These are phyloP conservation scores for Rhodamnia argentea DNA, from an alignment of 345 rosid genomes.

Conservation along the genomic window DNA sequence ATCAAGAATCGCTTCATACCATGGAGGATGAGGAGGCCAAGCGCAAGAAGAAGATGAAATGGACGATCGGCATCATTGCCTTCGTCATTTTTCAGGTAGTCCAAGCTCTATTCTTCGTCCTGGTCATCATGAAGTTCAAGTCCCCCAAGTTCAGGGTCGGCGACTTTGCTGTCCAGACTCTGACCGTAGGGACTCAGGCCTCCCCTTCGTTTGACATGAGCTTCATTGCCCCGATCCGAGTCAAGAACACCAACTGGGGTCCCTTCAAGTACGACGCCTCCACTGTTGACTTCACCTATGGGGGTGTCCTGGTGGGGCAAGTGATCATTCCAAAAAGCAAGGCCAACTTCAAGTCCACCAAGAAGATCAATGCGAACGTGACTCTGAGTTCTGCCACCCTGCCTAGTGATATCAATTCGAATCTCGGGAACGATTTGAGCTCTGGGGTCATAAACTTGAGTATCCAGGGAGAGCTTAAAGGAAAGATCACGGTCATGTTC, in stretches of 20 bases:
- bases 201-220: not conserved
- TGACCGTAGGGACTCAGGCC: not conserved
- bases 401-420: not conserved
- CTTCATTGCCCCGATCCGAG: not conserved
- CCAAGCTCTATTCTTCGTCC: constrained; percentile 5
- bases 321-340: not conserved
- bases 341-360: constrained; percentile 5
- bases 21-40: not conserved
- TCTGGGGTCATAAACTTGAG: not conserved
- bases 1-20: not conserved
- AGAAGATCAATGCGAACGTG: not conserved
- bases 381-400: not conserved
- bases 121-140: constrained; percentile 5
- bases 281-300: not conserved
- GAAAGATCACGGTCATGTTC: constrained; percentile 1
- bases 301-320: not conserved
- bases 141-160: constrained; percentile 12
- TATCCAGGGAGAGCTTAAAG: not conserved
- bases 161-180: not conserved
- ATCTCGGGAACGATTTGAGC: not conserved
- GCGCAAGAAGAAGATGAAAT: constrained; percentile 14
- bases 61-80: constrained; percentile 1
- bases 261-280: constrained; percentile 6
- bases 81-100: constrained; percentile 14
- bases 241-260: constrained; percentile 15